Evolutionary conservation across 2,329 filamentous ascomycete genomes (phyloP).

Genomic region (Hypoxylon sp.): DNA sequence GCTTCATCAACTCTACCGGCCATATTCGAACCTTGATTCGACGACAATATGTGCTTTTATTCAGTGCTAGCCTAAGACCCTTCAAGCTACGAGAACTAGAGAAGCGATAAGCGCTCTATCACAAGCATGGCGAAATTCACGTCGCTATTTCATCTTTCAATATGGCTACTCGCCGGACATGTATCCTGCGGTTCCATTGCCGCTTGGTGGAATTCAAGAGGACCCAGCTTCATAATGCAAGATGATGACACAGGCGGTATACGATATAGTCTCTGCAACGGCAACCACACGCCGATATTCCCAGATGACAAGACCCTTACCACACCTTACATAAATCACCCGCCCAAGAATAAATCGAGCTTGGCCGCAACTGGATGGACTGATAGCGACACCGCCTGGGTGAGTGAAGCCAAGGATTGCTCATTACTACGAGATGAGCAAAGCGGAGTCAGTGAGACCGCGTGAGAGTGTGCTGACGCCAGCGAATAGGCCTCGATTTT

Average conservation of each 20-base stretch:
- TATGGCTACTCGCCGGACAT: conserved; percentile 47
- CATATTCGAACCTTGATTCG: conserved; percentile 1
- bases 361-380: conserved; percentile 57
- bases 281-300: conserved; percentile 53
- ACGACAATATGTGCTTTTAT: conserved; percentile 27
- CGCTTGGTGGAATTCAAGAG: conserved; percentile 56
- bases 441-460: conserved; percentile 25
- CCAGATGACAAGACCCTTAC: conserved; percentile 54
- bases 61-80: conserved; percentile 19
- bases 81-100: conserved; percentile 17
- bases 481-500: conserved; percentile 56
- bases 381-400: conserved; percentile 49
- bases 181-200: conserved; percentile 52
- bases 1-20: not conserved
- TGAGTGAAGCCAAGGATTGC: conserved; percentile 52
- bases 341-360: conserved; percentile 55
- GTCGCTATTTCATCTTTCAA: conserved; percentile 35
- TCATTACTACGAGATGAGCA: conserved; percentile 25
- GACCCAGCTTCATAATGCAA: conserved; percentile 56
- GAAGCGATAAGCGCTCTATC: conserved; percentile 14
- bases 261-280: conserved; percentile 56
- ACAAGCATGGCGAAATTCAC: conserved; percentile 33
- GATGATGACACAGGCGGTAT: conserved; percentile 56
- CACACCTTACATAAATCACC: conserved; percentile 47
- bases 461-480: conserved; percentile 40